Base-by-base conservation (phyloP, 2,329 filamentous ascomycete genomes). In the Nothopassalora personata region DNA sequence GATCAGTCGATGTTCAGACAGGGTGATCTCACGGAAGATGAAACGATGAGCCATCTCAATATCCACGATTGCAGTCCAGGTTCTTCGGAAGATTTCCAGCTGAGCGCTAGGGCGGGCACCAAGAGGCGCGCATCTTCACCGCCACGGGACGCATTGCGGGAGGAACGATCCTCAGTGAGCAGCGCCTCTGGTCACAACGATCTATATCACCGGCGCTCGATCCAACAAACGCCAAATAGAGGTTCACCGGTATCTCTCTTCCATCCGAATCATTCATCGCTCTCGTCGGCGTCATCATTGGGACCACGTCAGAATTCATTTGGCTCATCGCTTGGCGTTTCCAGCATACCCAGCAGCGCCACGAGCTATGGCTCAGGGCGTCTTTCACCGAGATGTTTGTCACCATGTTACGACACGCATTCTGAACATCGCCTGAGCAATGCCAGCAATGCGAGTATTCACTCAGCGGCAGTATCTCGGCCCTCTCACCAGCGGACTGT, bases 41-140 rank as follows among this genome's bases (percentile, higher is more conserved):
- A 76, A 62, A 73, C 76, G 61, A 74, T 79, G 78, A 73, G 77
- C 67, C 73, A 80, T 56, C 72, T 83, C 57, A 77, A 82, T 62
- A 77, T 83, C 62, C 80, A 82, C 61, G 82, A 84, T 58, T 76
- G 80, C 61, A 77, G 74, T 54, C 72, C 75, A 48, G 73, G 72
- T 30, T 76, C 72, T 33, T 75, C 79, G 18, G 78, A 79, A 43
- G 77, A 77, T 50, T 72, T 74, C 45, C 69, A 49, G 71, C 68
- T 54, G 36, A 33, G 50, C 36, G 75, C 77, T 27, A 80, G 77
- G 66, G 77, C 80, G 56, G 83, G 84, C 52, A 81, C 83, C 66
- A 88, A 88, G 72, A 79, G 86, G 69, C 80, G 85, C 59, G 86
- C 86, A 60, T 85, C 83, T 13, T 86, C 83, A 56, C 83, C 85